phyloP scores from a whole-genome alignment of 2,329 filamentous ascomycete species.

The Cladosporium sp. region DNA sequence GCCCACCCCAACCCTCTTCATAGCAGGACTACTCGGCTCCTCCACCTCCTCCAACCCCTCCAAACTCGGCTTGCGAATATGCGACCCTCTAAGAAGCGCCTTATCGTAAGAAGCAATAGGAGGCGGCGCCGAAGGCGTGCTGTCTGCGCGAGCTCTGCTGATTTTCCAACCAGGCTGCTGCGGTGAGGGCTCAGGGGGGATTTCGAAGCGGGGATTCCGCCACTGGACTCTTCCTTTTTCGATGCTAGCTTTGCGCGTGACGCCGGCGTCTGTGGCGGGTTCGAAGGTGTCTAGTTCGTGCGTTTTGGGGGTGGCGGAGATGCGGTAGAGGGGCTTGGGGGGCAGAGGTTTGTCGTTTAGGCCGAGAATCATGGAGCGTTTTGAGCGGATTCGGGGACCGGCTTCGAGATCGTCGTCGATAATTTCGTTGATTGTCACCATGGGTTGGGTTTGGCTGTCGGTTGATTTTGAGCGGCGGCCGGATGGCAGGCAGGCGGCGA shows the following conservation, averaged over 20 bases:
- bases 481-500: conserved; percentile 9
- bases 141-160: neutral
- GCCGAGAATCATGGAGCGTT: neutral
- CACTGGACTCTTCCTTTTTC: conserved; percentile 4
- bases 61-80: neutral
- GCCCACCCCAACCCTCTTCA: conserved; percentile 4
- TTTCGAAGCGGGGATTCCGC: neutral
- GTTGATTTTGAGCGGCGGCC: neutral
- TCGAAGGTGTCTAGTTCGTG: neutral
- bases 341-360: neutral
- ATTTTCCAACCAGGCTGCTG: neutral
- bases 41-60: neutral
- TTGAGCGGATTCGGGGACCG: neutral
- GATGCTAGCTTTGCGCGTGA: conserved; percentile 6
- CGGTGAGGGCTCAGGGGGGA: neutral
- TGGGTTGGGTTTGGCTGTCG: neutral
- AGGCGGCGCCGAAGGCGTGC: neutral
- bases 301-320: neutral
- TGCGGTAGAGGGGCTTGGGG: neutral
- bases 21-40: neutral
- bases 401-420: neutral
- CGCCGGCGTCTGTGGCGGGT: neutral
- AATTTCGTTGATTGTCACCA: neutral
- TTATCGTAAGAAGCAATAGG: neutral
- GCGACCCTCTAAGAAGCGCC: neutral